Percentiles rank a stretch among this genome's conserved stretches.
phyloP scores from a whole-genome alignment of 257 asterid genomes.

The Lantana camara region DNA sequence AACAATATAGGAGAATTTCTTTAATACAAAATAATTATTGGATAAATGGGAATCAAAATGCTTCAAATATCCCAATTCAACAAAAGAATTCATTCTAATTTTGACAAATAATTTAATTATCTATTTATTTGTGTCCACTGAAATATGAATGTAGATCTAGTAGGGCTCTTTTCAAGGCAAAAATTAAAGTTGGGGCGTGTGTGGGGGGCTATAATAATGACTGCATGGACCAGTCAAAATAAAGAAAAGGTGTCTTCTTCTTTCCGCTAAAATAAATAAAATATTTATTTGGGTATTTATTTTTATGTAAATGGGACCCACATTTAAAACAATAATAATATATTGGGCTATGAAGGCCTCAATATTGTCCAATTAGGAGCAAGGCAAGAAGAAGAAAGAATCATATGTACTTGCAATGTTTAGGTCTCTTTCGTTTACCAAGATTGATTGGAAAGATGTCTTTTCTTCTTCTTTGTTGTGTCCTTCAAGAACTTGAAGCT shows the following conservation, averaged over 20 bases:
- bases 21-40: too few species aligned
- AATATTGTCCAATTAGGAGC: background rate
- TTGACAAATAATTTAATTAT: too few species aligned
- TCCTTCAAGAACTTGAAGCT: background rate
- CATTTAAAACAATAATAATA: background rate
- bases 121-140: too few species aligned
- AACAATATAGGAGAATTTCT: too few species aligned
- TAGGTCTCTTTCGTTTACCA: conserved; percentile 14
- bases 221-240: conserved; percentile 41
- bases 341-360: background rate
- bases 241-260: conserved; percentile 44
- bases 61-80: too few species aligned
- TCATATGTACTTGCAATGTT: background rate
- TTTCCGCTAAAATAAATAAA: conserved; percentile 29
- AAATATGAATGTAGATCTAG: too few species aligned
- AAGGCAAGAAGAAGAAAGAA: background rate
- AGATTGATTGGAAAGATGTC: background rate
- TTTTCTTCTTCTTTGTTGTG: background rate
- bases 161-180: conserved; percentile 14
- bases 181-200: background rate
- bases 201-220: conserved; percentile 15
- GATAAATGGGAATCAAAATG: too few species aligned
- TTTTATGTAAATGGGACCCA: conserved; percentile 15
- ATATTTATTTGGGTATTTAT: background rate
- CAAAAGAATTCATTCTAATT: too few species aligned